Conservation (phyloP, 2,329 filamentous ascomycete species). For the Penicillium paneum region DNA sequence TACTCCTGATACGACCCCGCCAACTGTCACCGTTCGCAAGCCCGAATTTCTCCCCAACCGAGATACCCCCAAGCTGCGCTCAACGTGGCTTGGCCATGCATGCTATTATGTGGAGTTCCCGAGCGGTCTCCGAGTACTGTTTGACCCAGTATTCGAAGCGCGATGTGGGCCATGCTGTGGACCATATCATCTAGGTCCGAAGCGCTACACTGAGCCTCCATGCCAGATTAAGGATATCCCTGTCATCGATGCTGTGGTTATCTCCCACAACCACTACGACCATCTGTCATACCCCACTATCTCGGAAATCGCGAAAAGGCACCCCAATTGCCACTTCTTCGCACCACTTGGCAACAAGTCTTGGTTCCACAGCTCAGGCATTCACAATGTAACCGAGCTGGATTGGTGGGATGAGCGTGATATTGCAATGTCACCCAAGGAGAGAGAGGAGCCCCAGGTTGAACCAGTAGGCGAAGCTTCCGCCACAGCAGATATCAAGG, state of each 20-base stretch:
- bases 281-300: slow-evolving; percentile 78
- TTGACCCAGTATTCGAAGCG: slow-evolving; percentile 89
- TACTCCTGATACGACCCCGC: slow-evolving; percentile 60
- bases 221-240: slow-evolving; percentile 78
- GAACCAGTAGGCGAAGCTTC: slow-evolving; percentile 26
- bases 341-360: slow-evolving; percentile 76
- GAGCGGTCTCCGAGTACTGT: slow-evolving; percentile 78
- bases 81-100: slow-evolving; percentile 93
- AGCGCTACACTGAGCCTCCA: slow-evolving; percentile 73
- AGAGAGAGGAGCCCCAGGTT: slow-evolving; percentile 26
- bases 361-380: slow-evolving; percentile 72
- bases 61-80: slow-evolving; percentile 61
- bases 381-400: slow-evolving; percentile 77
- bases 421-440: slow-evolving; percentile 56
- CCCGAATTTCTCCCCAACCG: slow-evolving; percentile 66
- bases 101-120: slow-evolving; percentile 93
- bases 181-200: slow-evolving; percentile 70
- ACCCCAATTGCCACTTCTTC: slow-evolving; percentile 82
- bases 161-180: slow-evolving; percentile 82
- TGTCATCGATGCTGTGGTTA: slow-evolving; percentile 57
- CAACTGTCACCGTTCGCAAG: slow-evolving; percentile 63
- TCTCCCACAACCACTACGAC: slow-evolving; percentile 91
- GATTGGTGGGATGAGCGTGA: slow-evolving; percentile 93
- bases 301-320: slow-evolving; percentile 63
- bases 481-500: slow-evolving; percentile 55